phyloP scores from a whole-genome alignment of 257 asterid species.

The Salvia splendens region DNA sequence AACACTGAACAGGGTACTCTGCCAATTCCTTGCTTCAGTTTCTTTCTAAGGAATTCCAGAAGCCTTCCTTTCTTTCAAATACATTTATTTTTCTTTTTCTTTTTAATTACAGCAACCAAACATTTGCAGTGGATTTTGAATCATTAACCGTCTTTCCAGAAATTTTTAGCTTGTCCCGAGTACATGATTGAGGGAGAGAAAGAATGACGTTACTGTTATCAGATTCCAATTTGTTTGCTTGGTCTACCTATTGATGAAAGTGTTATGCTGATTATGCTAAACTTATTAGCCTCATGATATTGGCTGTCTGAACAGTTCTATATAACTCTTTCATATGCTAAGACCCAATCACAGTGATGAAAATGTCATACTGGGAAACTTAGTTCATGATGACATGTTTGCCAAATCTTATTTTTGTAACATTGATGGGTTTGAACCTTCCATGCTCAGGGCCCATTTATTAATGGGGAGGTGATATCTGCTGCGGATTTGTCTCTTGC shows the following conservation, averaged over 20 bases:
- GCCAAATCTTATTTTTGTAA: conserved; percentile 1
- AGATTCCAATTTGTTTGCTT: conserved; percentile 7
- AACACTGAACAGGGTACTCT: background rate
- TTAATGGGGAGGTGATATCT: conserved; percentile 72
- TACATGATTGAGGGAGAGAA: conserved; percentile 3
- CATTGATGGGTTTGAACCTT: conserved; percentile 7
- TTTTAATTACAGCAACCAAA: background rate
- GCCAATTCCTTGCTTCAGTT: background rate
- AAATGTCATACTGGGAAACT: conserved; percentile 9
- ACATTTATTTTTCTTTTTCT: background rate
- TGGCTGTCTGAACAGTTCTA: background rate
- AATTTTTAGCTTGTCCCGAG: background rate
- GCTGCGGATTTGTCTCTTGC: conserved; percentile 95
- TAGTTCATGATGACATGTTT: conserved; percentile 8
- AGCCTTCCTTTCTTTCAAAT: background rate
- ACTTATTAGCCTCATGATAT: background rate
- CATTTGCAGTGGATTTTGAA: background rate
- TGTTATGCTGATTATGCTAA: background rate
- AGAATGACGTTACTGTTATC: background rate
- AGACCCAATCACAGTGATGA: background rate
- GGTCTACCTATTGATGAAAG: background rate
- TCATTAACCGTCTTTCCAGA: background rate
- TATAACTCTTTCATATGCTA: background rate
- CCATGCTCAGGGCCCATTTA: conserved; percentile 65
- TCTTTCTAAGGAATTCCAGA: background rate